A percentile compares a stretch with the other conserved stretches of the same genome.
Evolutionary conservation across 768 basidiomycete genomes (phyloP).

Genomic region (Plicaturopsis crispa): DNA sequence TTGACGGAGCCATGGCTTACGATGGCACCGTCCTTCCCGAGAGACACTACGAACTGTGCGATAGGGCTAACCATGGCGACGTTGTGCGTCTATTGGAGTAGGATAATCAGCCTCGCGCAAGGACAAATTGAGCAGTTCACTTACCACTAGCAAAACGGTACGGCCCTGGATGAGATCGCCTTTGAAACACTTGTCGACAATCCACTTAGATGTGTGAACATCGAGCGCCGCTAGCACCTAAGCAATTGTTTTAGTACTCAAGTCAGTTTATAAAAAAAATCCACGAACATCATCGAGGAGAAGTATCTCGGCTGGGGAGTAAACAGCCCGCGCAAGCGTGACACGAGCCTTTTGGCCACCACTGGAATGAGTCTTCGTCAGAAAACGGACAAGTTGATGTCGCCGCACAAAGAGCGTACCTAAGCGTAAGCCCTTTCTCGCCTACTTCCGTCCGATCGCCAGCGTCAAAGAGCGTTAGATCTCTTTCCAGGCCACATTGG

Average conservation of each 20-base stretch:
- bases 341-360: constrained; percentile 40
- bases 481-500: constrained; percentile 33
- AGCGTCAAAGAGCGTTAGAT: constrained; percentile 34
- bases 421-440: constrained; percentile 40
- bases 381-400: too few relatives aligned
- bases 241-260: background rate
- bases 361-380: too few relatives aligned
- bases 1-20: constrained; percentile 28
- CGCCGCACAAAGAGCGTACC: too few relatives aligned
- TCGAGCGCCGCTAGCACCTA: constrained; percentile 34
- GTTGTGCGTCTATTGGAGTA: constrained; percentile 20
- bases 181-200: constrained; percentile 42
- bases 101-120: background rate
- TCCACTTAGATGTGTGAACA: constrained; percentile 40
- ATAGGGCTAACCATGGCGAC: constrained; percentile 18
- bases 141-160: constrained; percentile 46
- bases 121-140: constrained; percentile 11
- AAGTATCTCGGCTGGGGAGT: constrained; percentile 31
- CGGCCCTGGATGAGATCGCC: constrained; percentile 39
- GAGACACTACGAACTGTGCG: constrained; percentile 25
- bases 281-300: constrained; percentile 32
- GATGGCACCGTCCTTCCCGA: constrained; percentile 31
- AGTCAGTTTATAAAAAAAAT: background rate
- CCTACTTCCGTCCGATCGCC: constrained; percentile 49
- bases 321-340: constrained; percentile 38